Evolutionary conservation across 164 flowering plant species (phyloP).

Genomic region (Magnolia officinalis): DNA sequence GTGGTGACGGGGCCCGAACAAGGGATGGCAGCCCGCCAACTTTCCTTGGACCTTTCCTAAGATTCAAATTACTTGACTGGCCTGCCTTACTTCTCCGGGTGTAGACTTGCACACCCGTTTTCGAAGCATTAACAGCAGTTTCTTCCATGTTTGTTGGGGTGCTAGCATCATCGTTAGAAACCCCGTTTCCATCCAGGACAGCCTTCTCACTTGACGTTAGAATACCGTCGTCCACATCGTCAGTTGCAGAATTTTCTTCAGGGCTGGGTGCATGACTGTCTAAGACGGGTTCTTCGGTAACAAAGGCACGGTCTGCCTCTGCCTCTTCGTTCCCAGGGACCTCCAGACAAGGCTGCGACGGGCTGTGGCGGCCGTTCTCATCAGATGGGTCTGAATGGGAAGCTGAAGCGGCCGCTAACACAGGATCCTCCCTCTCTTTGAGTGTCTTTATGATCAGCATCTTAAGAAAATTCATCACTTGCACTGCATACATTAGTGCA

Average conservation of each 20-base stretch:
- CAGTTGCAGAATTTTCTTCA: constrained; percentile 13
- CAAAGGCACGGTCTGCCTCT: constrained; percentile 24
- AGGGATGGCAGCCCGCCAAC: constrained; percentile 21
- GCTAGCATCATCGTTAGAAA: constrained; percentile 7
- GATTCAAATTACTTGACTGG: constrained; percentile 26
- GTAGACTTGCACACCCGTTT: constrained; percentile 9
- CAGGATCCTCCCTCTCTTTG: constrained; percentile 53
- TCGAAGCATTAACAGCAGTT: constrained; percentile 6
- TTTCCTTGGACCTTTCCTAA: constrained; percentile 22
- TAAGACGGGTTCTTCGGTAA: constrained; percentile 14
- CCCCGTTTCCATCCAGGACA: constrained; percentile 21
- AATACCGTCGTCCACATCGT: constrained; percentile 17
- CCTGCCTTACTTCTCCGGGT: constrained; percentile 19
- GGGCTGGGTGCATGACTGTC: constrained; percentile 23
- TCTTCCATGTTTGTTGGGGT: constrained; percentile 7
- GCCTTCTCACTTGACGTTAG: constrained; percentile 18
- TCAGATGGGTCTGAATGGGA: constrained; percentile 45
- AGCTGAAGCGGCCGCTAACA: constrained; percentile 32
- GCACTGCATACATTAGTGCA: constrained; percentile 85
- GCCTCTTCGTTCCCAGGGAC: constrained; percentile 20
- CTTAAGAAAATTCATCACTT: constrained; percentile 87
- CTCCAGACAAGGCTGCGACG: constrained; percentile 34
- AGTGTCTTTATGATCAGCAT: constrained; percentile 54
- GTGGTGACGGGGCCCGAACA: constrained; percentile 4
- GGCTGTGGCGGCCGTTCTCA: constrained; percentile 49